Base-by-base conservation (phyloP, 2,329 filamentous ascomycete genomes). In the Remersonia thermophila region DNA sequence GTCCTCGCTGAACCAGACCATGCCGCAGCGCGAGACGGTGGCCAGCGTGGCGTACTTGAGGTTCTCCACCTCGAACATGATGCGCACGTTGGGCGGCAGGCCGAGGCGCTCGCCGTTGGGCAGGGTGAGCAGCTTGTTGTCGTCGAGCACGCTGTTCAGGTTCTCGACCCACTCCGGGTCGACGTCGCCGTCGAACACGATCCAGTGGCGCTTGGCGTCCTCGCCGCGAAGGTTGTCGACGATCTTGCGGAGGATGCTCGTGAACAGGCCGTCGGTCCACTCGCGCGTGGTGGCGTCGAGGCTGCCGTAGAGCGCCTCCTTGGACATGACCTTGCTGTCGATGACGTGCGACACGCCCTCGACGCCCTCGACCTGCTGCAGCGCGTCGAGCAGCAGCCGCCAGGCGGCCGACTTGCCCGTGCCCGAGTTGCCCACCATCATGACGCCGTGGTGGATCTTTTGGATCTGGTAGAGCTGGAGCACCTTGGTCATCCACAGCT, bases 81-180 rank as follows among this genome's bases (percentile, higher is more conserved):
- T 93, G 48, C 93, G 84, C 17, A 99, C 91, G 53, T 99, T 98
- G 2, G 82, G 54, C 3, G 91, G 93, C 30, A 99, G 63, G 55
- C 91, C 95, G 37, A 99, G 78, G 67, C 91, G 89, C 62, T 99
- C 91, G 61, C 91, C 91, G 49, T 99, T 99, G 18, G 91, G 93
- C 46, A 99, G 65, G 0, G 91, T 99, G 23, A 99, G 73, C 29
- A 99, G 69, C 59, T 96, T 98, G 67, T 99, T 99, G 63, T 99
- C 91, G 54, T 99, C 91, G 29, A 99, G 74, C 39, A 99, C 93
- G 70, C 84, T 93, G 77, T 99, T 99, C 69, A 99, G 66, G 58
- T 99, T 99, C 58, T 99, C 91, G 47, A 99, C 91, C 91, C 91
- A 99, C 59, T 96, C 93, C 1, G 91, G 91, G 58, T 99, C 91